Conservation (phyloP, 2,329 filamentous ascomycete genomes). For the Neurospora sp. region DNA sequence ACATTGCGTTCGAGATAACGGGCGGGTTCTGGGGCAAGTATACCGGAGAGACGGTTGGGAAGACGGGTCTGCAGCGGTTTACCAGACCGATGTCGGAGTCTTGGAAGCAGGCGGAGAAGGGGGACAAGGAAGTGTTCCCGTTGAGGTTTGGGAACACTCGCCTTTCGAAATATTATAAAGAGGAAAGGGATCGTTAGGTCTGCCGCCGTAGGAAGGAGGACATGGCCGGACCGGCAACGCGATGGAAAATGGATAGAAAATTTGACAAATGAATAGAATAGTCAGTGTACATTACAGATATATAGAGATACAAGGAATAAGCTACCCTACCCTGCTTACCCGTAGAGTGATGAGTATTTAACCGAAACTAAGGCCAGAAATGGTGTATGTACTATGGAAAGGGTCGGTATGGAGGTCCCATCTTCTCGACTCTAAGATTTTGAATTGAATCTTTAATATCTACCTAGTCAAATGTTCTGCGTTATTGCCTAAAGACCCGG, state of each 20-base stretch:
- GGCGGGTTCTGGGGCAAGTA: neutral
- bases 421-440: neutral
- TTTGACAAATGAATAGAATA: neutral
- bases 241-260: neutral
- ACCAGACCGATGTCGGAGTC: neutral
- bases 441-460: neutral
- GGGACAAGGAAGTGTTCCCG: neutral
- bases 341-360: neutral
- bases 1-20: constrained; percentile 24
- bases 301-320: neutral
- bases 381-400: neutral
- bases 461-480: neutral
- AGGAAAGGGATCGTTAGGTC: neutral
- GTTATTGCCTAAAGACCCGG: neutral
- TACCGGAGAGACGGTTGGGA: constrained; percentile 15
- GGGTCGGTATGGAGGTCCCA: neutral
- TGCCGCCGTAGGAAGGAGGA: neutral
- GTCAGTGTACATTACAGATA: neutral
- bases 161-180: neutral
- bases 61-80: constrained; percentile 26
- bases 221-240: neutral
- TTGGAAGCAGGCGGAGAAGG: neutral
- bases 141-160: neutral
- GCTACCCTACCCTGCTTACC: neutral
- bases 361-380: neutral